Evolutionary conservation across 768 basidiomycete genomes (phyloP).

Genomic region (Hygrophorus pudorinus): DNA sequence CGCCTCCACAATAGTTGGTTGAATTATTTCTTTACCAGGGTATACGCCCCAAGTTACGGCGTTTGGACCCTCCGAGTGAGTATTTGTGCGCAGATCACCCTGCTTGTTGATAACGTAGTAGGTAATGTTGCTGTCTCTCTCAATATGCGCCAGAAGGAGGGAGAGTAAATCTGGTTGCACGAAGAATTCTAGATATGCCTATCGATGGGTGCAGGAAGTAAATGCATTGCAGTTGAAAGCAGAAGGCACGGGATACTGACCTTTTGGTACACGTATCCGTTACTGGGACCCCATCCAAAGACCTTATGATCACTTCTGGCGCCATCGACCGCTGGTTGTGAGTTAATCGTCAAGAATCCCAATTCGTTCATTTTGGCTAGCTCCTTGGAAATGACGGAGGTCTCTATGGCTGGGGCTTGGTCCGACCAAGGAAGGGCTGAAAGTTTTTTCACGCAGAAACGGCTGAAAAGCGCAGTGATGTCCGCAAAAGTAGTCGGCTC

Average conservation of each 20-base stretch:
- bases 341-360: conserved; percentile 96
- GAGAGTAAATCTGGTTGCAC: conserved; percentile 67
- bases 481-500: conserved; percentile 59
- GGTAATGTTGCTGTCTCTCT: conserved; percentile 79
- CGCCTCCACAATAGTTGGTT: conserved; percentile 94
- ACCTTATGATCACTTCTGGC: conserved; percentile 73
- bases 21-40: conserved; percentile 92
- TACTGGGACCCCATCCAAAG: conserved; percentile 90
- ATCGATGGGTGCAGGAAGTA: conserved; percentile 5
- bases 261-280: conserved; percentile 96
- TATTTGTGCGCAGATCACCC: conserved; percentile 92
- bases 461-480: conserved; percentile 63
- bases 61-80: conserved; percentile 89
- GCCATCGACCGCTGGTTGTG: conserved; percentile 92
- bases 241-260: conserved; percentile 23
- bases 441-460: conserved; percentile 71
- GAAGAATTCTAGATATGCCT: conserved; percentile 98
- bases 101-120: conserved; percentile 97
- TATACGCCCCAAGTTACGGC: conserved; percentile 99
- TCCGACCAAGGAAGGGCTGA: conserved; percentile 92
- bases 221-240: background rate
- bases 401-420: conserved; percentile 77
- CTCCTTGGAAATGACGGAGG: conserved; percentile 63
- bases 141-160: conserved; percentile 69
- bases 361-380: conserved; percentile 81